Conservation (phyloP, 2,329 filamentous ascomycete genomes). For the Ophiostoma novo-ulmi region DNA sequence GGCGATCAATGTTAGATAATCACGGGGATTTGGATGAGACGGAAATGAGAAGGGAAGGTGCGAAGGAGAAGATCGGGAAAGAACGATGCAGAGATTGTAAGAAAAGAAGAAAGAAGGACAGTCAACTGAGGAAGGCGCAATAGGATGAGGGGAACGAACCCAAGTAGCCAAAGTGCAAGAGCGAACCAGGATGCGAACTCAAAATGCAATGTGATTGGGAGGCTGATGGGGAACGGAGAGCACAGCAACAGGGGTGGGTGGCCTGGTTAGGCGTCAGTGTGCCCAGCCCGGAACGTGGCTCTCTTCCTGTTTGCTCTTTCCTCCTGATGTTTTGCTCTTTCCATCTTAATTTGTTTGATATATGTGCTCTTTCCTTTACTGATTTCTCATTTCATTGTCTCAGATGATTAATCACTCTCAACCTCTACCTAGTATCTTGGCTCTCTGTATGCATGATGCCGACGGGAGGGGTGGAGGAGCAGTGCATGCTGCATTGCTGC, state of each 20-base stretch:
- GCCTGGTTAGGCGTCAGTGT: slow-evolving; percentile 7
- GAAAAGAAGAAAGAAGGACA: neutral
- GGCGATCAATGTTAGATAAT: neutral
- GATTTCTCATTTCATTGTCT: neutral
- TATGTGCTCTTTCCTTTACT: neutral
- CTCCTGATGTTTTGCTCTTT: neutral
- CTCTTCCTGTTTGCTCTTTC: neutral
- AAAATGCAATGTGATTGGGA: slow-evolving; percentile 3
- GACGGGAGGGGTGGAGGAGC: slow-evolving; percentile 2
- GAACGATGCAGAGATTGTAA: neutral
- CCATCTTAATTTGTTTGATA: neutral
- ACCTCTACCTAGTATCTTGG: neutral
- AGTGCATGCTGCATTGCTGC: slow-evolving; percentile 11
- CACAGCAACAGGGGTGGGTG: neutral
- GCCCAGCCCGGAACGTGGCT: slow-evolving; percentile 3
- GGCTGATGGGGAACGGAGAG: neutral
- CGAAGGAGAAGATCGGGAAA: neutral
- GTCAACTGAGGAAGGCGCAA: neutral
- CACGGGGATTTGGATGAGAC: neutral
- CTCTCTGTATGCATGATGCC: neutral
- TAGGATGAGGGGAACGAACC: neutral
- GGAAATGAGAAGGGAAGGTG: neutral
- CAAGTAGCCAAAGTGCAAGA: neutral
- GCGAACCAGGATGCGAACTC: slow-evolving; percentile 3
- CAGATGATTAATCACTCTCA: neutral